A percentile compares a stretch with the other conserved stretches of the same genome.
Conservation (phyloP, 2,329 filamentous ascomycete genomes). For the Colletotrichum liriopes region DNA sequence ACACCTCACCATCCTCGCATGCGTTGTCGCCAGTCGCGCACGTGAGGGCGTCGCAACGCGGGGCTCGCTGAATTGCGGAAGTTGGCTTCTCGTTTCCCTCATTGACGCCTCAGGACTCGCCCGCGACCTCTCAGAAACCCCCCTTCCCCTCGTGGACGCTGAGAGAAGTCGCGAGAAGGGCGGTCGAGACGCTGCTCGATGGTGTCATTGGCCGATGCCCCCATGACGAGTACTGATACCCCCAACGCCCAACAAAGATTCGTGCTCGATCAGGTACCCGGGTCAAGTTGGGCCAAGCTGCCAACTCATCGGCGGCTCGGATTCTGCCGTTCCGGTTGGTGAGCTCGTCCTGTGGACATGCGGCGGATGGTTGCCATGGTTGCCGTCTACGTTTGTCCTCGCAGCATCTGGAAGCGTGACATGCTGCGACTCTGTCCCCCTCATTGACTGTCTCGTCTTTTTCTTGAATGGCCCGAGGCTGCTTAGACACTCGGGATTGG, state of each 20-base stretch:
- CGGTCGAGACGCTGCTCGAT: constrained; percentile 14
- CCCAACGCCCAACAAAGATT: constrained; percentile 19
- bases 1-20: constrained; percentile 34
- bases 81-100: constrained; percentile 20
- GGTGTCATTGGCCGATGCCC: constrained; percentile 23
- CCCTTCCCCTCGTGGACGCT: constrained; percentile 7
- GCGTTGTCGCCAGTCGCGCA: constrained; percentile 35
- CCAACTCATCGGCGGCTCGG: constrained; percentile 41
- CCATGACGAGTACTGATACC: constrained; percentile 13
- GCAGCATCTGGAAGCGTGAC: constrained; percentile 32
- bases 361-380: constrained; percentile 15
- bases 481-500: constrained; percentile 13
- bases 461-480: background rate
- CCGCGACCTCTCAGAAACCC: constrained; percentile 2
- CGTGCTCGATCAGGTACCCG: constrained; percentile 17
- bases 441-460: background rate
- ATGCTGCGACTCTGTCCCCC: constrained; percentile 12
- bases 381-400: constrained; percentile 9
- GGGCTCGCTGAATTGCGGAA: constrained; percentile 24
- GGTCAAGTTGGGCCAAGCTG: constrained; percentile 19
- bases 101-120: background rate
- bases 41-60: constrained; percentile 38
- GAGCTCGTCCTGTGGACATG: constrained; percentile 4
- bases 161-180: constrained; percentile 35
- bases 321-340: constrained; percentile 39